These are phyloP conservation scores for Phaseolus lunatus DNA, from an alignment of 306 rosid species.

Conservation along the genomic window DNA sequence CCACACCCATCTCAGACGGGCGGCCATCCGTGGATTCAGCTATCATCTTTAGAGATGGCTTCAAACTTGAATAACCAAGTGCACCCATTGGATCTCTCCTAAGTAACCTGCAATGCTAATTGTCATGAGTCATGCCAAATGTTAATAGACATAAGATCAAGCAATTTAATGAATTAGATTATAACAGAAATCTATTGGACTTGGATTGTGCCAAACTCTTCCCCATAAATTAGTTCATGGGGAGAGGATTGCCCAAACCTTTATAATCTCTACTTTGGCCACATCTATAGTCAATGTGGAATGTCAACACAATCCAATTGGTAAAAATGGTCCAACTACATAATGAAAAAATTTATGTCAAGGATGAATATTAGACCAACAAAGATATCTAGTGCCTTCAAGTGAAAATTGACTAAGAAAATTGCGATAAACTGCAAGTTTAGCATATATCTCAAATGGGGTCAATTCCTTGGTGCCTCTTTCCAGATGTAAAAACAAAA, in stretches of 20 bases:
- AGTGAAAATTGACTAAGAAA: slow-evolving; percentile 32
- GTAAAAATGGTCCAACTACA: not conserved
- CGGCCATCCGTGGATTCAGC: slow-evolving; percentile 75
- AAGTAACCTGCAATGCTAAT: slow-evolving; percentile 62
- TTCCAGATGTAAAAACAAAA: slow-evolving; percentile 24
- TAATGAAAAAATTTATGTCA: not conserved
- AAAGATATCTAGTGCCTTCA: slow-evolving; percentile 12
- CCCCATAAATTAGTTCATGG: not conserved
- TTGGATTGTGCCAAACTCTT: not conserved
- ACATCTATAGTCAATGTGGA: not conserved
- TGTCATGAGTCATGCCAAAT: slow-evolving; percentile 22
- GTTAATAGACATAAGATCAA: slow-evolving; percentile 37
- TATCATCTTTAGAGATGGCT: slow-evolving; percentile 70
- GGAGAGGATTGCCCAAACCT: not conserved
- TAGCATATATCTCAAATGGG: slow-evolving; percentile 12
- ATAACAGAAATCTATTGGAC: slow-evolving; percentile 15
- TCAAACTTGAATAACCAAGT: slow-evolving; percentile 73
- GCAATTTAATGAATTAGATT: slow-evolving; percentile 21
- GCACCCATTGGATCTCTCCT: slow-evolving; percentile 96
- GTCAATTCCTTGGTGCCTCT: slow-evolving; percentile 20
- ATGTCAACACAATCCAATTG: slow-evolving; percentile 26
- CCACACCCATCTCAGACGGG: slow-evolving; percentile 82
- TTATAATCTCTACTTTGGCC: not conserved
- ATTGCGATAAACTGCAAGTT: slow-evolving; percentile 7
- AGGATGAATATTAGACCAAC: slow-evolving; percentile 26